Conservation (phyloP, 306 rosid species). For the Rosa persica region DNA sequence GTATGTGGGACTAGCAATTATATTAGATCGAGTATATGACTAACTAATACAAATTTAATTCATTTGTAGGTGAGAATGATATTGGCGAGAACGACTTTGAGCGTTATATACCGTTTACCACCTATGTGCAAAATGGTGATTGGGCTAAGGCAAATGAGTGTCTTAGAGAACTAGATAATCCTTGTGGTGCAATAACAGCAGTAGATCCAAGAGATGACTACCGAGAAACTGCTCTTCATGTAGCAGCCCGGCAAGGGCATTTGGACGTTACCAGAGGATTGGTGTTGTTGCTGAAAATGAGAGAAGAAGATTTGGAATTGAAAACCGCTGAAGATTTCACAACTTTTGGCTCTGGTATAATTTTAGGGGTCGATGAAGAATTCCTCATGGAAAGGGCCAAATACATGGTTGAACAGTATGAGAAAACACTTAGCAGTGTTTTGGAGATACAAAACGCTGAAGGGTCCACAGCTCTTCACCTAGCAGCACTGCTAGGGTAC, state of each 20-base stretch:
- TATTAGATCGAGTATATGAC: no score
- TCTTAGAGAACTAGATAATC: not conserved
- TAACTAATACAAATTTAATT: not conserved
- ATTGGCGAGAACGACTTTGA: not conserved
- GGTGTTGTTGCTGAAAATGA: not conserved
- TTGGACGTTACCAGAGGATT: not conserved
- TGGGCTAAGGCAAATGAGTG: not conserved
- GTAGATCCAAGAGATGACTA: not conserved
- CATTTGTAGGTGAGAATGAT: not conserved
- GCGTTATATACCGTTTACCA: not conserved
- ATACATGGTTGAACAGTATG: no score
- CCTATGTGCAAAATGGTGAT: not conserved
- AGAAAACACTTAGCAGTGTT: no score
- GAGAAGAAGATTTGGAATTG: not conserved
- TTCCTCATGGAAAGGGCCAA: no score
- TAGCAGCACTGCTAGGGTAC: no score
- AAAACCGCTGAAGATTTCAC: no score
- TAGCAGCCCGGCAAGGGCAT: not conserved
- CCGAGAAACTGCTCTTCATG: not conserved
- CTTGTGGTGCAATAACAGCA: not conserved
- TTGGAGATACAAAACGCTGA: no score
- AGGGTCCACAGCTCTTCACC: no score
- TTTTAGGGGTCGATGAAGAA: no score
- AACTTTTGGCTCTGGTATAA: no score
- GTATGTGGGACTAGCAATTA: not conserved